These are phyloP conservation scores for Didymella keratinophila DNA, from an alignment of 2,329 filamentous ascomycete species.

Conservation along the genomic window DNA sequence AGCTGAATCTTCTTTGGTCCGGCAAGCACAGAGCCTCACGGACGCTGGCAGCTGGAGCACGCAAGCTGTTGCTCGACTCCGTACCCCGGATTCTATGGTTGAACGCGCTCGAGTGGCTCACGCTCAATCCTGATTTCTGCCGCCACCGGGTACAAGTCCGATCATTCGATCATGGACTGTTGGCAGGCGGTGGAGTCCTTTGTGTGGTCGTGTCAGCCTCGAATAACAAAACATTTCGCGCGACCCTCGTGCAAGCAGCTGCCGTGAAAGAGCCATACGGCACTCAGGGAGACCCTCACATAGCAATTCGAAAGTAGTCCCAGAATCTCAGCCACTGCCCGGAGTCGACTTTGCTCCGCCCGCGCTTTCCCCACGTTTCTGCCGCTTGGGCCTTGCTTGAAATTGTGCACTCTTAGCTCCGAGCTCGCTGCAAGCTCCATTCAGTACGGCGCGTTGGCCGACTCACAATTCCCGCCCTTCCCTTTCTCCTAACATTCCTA, in stretches of 20 bases:
- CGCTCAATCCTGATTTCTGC: conserved; percentile 15
- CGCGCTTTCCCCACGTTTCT: conserved; percentile 44
- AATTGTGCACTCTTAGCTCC: conserved; percentile 30
- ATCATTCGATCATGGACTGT: conserved; percentile 24
- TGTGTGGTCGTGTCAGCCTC: conserved; percentile 10
- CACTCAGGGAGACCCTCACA: neutral
- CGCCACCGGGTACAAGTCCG: conserved; percentile 18
- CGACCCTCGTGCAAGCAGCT: conserved; percentile 13
- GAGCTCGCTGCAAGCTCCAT: conserved; percentile 37
- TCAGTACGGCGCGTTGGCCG: conserved; percentile 31
- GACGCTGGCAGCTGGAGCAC: conserved; percentile 20
- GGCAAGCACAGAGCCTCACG: conserved; percentile 32
- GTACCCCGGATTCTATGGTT: conserved; percentile 22
- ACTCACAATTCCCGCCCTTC: conserved; percentile 32
- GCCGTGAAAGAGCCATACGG: conserved; percentile 2
- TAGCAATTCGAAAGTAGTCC: neutral
- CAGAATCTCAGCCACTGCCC: neutral
- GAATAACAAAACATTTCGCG: conserved; percentile 16
- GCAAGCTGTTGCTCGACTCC: conserved; percentile 18
- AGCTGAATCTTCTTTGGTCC: conserved; percentile 28
- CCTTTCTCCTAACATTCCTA: conserved; percentile 23
- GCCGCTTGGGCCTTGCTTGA: conserved; percentile 27
- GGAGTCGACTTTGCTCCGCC: conserved; percentile 1
- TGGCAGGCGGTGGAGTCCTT: conserved; percentile 21
- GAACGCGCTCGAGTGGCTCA: conserved; percentile 17